phyloP scores from a whole-genome alignment of 495 filamentous ascomycete genomes.

The Hapsidospora chrysogenum region DNA sequence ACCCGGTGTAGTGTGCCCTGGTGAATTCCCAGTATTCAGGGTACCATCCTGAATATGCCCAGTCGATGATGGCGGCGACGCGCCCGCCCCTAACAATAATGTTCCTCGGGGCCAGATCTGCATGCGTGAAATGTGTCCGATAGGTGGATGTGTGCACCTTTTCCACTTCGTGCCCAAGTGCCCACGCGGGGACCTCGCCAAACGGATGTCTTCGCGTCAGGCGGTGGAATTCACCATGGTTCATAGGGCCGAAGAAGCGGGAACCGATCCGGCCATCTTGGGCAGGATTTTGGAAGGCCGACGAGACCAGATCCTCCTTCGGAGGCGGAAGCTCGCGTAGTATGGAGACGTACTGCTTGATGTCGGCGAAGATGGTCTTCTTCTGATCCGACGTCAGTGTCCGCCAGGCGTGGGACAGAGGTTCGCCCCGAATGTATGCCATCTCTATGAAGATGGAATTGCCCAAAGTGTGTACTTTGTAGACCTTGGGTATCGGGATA shows the following conservation, averaged over 20 bases:
- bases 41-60: constrained; percentile 25
- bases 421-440: neutral
- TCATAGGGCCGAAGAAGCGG: neutral
- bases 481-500: neutral
- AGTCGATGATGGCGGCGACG: constrained; percentile 21
- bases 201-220: neutral
- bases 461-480: neutral
- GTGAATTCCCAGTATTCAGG: constrained; percentile 24
- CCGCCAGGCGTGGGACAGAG: neutral
- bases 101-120: constrained; percentile 12
- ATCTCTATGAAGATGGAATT: neutral
- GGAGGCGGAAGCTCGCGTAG: neutral
- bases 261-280: neutral
- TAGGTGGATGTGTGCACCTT: neutral
- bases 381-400: neutral
- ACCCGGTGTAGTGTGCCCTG: constrained; percentile 13
- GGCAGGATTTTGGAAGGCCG: neutral
- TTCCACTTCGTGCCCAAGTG: neutral
- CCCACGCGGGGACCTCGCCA: neutral
- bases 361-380: neutral
- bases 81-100: constrained; percentile 16
- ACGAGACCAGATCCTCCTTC: neutral
- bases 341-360: neutral
- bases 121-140: constrained; percentile 9
- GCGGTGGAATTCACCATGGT: neutral